Percentiles rank a stretch among this genome's conserved stretches.
Conservation (phyloP, 805 yeast species). For the Hanseniaspora hatyaiensis region DNA sequence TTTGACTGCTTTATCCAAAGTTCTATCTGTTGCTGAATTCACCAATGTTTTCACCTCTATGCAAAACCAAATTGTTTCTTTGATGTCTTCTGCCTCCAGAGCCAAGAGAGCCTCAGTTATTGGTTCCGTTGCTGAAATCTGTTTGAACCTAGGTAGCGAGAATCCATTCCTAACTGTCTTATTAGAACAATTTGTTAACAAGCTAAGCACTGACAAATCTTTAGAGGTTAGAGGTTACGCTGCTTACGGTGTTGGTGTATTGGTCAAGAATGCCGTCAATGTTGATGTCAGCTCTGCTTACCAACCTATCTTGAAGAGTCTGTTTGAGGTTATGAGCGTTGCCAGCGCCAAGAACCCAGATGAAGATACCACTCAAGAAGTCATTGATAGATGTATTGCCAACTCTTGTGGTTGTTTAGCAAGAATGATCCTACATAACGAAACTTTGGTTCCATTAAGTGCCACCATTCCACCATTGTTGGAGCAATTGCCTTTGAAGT, state of each 20-base stretch:
- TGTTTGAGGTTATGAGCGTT: constrained; percentile 63
- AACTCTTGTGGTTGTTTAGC: constrained; percentile 97
- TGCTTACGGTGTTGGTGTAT: constrained; percentile 87
- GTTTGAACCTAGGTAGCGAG: constrained; percentile 53
- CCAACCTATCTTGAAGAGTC: constrained; percentile 52
- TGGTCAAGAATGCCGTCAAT: constrained; percentile 37
- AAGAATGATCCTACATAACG: constrained; percentile 69
- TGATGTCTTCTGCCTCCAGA: constrained; percentile 50
- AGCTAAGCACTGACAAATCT: constrained; percentile 62
- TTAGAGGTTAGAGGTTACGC: constrained; percentile 88
- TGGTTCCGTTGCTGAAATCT: constrained; percentile 85
- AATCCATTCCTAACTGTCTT: constrained; percentile 62
- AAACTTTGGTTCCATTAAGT: constrained; percentile 59
- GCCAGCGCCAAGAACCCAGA: constrained; percentile 60
- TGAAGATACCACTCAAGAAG: constrained; percentile 65
- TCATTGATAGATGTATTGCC: constrained; percentile 72
- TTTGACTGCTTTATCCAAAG: constrained; percentile 59
- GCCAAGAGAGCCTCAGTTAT: constrained; percentile 71
- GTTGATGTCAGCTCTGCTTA: constrained; percentile 51
- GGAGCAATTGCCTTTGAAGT: constrained; percentile 69
- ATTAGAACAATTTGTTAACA: constrained; percentile 54
- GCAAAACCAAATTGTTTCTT: constrained; percentile 49
- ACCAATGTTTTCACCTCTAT: constrained; percentile 57
- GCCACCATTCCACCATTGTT: constrained; percentile 66
- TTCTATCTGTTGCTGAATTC: constrained; percentile 65